phyloP scores from a whole-genome alignment of 805 yeast species.

The Zygoascus ofunaensis region DNA sequence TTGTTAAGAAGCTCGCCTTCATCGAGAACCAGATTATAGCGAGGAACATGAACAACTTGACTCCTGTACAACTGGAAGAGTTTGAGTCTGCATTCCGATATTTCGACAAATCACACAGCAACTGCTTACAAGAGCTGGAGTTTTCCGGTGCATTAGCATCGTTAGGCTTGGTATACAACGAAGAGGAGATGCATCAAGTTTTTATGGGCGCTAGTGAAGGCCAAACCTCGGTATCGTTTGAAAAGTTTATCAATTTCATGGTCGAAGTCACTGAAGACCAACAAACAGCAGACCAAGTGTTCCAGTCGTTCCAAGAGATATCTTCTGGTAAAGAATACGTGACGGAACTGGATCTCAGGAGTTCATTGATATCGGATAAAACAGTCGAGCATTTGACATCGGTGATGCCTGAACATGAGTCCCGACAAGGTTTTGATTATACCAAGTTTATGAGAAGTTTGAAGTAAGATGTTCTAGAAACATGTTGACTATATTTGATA shows the following conservation, averaged over 20 bases:
- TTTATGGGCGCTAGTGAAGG: conserved; percentile 26
- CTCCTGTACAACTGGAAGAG: conserved; percentile 34
- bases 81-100: conserved; percentile 38
- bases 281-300: conserved; percentile 31
- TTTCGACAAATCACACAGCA: conserved; percentile 32
- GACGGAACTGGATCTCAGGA: conserved; percentile 33
- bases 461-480: too few species aligned
- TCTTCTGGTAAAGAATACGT: conserved; percentile 33
- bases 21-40: conserved; percentile 36
- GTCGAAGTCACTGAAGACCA: conserved; percentile 34
- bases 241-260: conserved; percentile 30
- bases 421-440: conserved; percentile 24
- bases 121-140: conserved; percentile 33
- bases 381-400: conserved; percentile 25
- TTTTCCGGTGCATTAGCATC: conserved; percentile 37
- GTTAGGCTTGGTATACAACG: conserved; percentile 32
- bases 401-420: conserved; percentile 23
- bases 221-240: conserved; percentile 21
- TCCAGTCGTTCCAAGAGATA: conserved; percentile 33
- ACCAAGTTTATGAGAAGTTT: conserved; percentile 32
- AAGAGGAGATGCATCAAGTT: conserved; percentile 32
- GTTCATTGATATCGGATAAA: conserved; percentile 28
- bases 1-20: conserved; percentile 34
- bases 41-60: conserved; percentile 26
- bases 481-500: too few species aligned